Evolutionary conservation across 2,329 filamentous ascomycete genomes (phyloP).

Genomic region (Fusarium illudens): DNA sequence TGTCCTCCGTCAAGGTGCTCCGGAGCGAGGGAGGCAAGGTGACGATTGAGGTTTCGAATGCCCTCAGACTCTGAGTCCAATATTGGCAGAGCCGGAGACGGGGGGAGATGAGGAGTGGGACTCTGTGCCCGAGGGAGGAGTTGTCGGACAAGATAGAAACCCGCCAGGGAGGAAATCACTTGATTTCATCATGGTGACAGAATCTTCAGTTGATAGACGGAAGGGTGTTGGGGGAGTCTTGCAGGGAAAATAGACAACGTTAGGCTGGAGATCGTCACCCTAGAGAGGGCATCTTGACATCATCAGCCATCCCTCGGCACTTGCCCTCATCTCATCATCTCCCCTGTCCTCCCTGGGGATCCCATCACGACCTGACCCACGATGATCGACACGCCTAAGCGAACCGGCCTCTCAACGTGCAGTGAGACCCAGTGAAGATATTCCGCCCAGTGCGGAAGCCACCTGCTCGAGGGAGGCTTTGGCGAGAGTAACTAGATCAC

Average conservation of each 20-base stretch:
- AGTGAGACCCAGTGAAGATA: slow-evolving; percentile 34
- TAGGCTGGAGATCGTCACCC: slow-evolving; percentile 17
- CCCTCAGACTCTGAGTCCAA: slow-evolving; percentile 51
- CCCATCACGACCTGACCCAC: slow-evolving; percentile 17
- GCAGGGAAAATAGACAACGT: slow-evolving; percentile 18
- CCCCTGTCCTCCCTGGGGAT: slow-evolving; percentile 24
- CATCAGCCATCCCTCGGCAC: slow-evolving; percentile 23
- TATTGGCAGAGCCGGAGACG: slow-evolving; percentile 13
- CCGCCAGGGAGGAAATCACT: slow-evolving; percentile 18
- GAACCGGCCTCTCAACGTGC: slow-evolving; percentile 13
- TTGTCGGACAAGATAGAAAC: not conserved
- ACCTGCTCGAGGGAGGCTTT: slow-evolving; percentile 16
- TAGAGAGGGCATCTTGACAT: slow-evolving; percentile 24
- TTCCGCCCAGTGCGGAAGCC: slow-evolving; percentile 8
- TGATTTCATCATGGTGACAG: slow-evolving; percentile 32
- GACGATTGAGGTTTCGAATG: slow-evolving; percentile 73
- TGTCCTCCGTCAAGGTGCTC: slow-evolving; percentile 75
- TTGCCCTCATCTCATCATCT: slow-evolving; percentile 27
- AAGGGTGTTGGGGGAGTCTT: slow-evolving; percentile 2
- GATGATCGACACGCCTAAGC: slow-evolving; percentile 21
- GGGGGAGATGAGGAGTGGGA: slow-evolving; percentile 10
- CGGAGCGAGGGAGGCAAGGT: slow-evolving; percentile 65
- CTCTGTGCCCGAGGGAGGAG: slow-evolving; percentile 3
- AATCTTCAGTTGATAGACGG: slow-evolving; percentile 23
- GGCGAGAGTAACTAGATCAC: not conserved